Evolutionary conservation across 2,329 filamentous ascomycete genomes (phyloP).

Genomic region (Penicillium expansum): DNA sequence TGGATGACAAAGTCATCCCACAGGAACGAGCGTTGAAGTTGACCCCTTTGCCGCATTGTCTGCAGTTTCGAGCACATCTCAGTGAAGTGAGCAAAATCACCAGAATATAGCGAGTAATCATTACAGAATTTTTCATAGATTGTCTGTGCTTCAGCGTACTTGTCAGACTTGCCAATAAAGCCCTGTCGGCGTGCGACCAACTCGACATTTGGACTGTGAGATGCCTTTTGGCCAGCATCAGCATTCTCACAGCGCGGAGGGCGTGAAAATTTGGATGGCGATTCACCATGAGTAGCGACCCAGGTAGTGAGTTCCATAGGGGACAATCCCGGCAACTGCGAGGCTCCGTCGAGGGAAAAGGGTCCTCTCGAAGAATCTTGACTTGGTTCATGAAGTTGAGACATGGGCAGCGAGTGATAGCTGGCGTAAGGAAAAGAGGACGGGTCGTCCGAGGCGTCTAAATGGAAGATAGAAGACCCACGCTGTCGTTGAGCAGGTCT

Average conservation of each 20-base stretch:
- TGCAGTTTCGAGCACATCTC: constrained; percentile 40
- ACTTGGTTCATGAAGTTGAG: constrained; percentile 7
- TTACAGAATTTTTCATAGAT: constrained; percentile 40
- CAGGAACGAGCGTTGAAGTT: constrained; percentile 37
- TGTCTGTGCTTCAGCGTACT: constrained; percentile 23
- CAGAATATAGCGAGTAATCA: constrained; percentile 41
- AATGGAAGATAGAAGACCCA: constrained; percentile 7
- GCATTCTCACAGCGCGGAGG: background rate
- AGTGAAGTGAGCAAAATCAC: constrained; percentile 39
- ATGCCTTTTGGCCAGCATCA: background rate
- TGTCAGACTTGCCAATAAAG: constrained; percentile 21
- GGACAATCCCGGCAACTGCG: constrained; percentile 3
- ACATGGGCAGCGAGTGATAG: constrained; percentile 13
- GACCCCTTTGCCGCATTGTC: constrained; percentile 28
- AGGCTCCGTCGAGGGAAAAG: background rate
- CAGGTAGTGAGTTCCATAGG: constrained; percentile 8
- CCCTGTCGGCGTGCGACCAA: constrained; percentile 23
- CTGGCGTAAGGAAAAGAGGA: constrained; percentile 21
- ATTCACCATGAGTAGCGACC: constrained; percentile 14
- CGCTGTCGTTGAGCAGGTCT: constrained; percentile 16
- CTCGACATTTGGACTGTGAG: constrained; percentile 8
- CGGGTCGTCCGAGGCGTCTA: constrained; percentile 11
- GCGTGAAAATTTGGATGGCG: constrained; percentile 16
- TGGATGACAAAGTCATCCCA: constrained; percentile 50
- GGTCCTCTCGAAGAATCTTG: constrained; percentile 1